phyloP scores from a whole-genome alignment of 441 rosid genomes.

The Heliophila coronopifolia region DNA sequence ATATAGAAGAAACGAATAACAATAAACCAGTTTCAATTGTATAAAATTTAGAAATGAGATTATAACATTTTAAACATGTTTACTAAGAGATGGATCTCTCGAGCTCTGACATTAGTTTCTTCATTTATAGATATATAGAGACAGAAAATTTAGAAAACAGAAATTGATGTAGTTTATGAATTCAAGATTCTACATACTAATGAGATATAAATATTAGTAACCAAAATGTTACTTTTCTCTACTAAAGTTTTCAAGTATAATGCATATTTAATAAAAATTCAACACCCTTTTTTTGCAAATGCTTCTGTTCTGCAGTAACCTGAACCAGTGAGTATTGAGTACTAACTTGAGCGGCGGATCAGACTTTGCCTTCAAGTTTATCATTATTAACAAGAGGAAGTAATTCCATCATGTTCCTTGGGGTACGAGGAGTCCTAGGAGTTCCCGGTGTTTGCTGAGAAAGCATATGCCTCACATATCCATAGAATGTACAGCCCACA shows the following conservation, averaged over 20 bases:
- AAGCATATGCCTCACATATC: slow-evolving; percentile 78
- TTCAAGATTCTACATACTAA: slow-evolving; percentile 23
- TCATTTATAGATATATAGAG: not conserved
- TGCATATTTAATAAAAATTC: slow-evolving; percentile 24
- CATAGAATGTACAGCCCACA: slow-evolving; percentile 87
- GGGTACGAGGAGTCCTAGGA: slow-evolving; percentile 75
- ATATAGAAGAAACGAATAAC: slow-evolving; percentile 32
- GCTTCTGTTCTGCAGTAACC: slow-evolving; percentile 9
- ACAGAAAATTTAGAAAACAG: not conserved
- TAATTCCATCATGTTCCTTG: slow-evolving; percentile 63
- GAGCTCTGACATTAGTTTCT: not conserved
- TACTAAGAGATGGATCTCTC: not conserved
- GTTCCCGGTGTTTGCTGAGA: slow-evolving; percentile 69
- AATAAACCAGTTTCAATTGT: slow-evolving; percentile 10
- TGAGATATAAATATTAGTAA: slow-evolving; percentile 18
- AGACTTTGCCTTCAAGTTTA: slow-evolving; percentile 75
- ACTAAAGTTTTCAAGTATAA: slow-evolving; percentile 21
- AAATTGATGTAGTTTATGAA: slow-evolving; percentile 5
- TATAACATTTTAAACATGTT: slow-evolving; percentile 6
- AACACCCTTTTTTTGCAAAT: not conserved
- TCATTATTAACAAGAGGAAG: slow-evolving; percentile 84
- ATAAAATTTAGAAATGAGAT: too few relatives aligned
- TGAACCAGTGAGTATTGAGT: not conserved
- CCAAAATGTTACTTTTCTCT: slow-evolving; percentile 25
- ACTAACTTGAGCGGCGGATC: slow-evolving; percentile 4